Conservation (phyloP, 305 asterid genomes). For the Fraxinus paxiana region DNA sequence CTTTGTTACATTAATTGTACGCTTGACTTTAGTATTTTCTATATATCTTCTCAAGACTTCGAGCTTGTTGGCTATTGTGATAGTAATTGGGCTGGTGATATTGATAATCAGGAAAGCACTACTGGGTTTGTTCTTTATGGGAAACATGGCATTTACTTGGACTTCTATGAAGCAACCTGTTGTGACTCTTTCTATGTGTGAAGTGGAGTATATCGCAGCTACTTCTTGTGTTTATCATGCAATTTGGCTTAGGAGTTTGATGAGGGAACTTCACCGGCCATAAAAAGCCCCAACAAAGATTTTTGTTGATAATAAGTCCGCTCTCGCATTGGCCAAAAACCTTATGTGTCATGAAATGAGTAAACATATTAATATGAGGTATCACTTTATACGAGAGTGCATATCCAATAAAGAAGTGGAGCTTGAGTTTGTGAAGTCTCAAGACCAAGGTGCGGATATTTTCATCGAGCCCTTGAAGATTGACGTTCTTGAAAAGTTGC, state of each 20-base stretch:
- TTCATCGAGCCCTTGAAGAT: too few relatives aligned
- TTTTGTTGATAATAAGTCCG: not conserved
- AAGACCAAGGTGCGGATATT: not conserved
- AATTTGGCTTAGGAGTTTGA: not conserved
- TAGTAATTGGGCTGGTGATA: not conserved
- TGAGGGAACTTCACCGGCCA: not conserved
- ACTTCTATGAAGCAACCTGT: not conserved
- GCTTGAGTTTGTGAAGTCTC: not conserved
- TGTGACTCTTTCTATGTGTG: not conserved
- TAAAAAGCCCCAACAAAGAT: not conserved
- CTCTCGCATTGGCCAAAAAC: not conserved
- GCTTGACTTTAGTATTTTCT: not conserved
- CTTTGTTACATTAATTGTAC: not conserved
- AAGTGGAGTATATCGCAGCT: not conserved
- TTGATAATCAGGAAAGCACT: not conserved
- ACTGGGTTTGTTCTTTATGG: not conserved
- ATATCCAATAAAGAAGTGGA: not conserved
- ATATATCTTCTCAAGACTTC: not conserved
- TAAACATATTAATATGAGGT: not conserved
- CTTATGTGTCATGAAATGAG: not conserved
- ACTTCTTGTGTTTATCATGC: not conserved
- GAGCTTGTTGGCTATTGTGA: not conserved
- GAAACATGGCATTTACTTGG: not conserved
- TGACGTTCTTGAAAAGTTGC: not conserved
- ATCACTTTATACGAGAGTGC: not conserved